These are phyloP conservation scores for Stenocarpella maydis DNA, from an alignment of 2,329 filamentous ascomycete genomes.

Conservation along the genomic window DNA sequence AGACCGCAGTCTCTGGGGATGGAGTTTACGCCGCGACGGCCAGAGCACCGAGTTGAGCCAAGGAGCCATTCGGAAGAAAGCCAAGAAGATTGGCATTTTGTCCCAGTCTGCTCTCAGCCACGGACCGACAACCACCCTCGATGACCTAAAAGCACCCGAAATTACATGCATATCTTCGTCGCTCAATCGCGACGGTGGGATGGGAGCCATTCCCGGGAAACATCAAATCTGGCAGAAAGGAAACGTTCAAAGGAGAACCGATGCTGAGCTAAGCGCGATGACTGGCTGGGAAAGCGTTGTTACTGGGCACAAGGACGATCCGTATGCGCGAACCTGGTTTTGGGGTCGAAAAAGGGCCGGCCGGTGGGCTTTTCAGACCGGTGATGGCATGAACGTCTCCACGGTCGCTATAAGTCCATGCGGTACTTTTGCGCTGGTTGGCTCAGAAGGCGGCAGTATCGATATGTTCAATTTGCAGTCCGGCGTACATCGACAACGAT, in stretches of 20 bases:
- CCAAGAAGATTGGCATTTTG: constrained; percentile 84
- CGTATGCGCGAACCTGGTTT: constrained; percentile 93
- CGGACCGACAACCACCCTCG: constrained; percentile 70
- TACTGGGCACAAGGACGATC: constrained; percentile 88
- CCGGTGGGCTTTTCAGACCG: constrained; percentile 89
- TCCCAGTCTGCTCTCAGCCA: constrained; percentile 63
- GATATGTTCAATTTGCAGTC: constrained; percentile 99
- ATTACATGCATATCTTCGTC: constrained; percentile 93
- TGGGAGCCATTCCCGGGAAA: constrained; percentile 82
- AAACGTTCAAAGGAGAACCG: constrained; percentile 68
- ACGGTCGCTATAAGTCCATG: constrained; percentile 91
- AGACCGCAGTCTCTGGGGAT: constrained; percentile 94
- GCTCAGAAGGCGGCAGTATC: constrained; percentile 82
- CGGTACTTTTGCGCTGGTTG: constrained; percentile 91
- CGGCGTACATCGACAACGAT: constrained; percentile 85
- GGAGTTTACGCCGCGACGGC: constrained; percentile 92
- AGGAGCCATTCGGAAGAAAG: constrained; percentile 85
- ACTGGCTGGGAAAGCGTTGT: constrained; percentile 98
- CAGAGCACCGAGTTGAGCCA: constrained; percentile 95
- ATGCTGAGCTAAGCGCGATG: constrained; percentile 76
- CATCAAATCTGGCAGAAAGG: constrained; percentile 86
- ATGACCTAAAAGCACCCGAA: constrained; percentile 86
- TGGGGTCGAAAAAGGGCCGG: constrained; percentile 95
- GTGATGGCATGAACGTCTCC: constrained; percentile 82
- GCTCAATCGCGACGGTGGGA: constrained; percentile 92